Conservation (phyloP, 306 rosid species). For the Rosa lucieae region DNA sequence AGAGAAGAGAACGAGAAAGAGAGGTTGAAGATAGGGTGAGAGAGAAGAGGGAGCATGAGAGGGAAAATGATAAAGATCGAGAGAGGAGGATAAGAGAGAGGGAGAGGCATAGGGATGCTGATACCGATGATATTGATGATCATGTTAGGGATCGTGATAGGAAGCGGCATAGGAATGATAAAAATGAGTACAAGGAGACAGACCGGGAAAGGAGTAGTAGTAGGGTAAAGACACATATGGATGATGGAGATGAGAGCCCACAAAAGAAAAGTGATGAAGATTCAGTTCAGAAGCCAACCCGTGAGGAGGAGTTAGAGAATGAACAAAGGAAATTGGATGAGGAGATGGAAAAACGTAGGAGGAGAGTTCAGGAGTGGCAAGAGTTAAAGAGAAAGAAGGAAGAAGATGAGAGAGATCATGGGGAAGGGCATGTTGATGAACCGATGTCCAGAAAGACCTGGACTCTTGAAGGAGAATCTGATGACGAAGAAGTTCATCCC, state of each 20-base stretch:
- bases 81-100: conserved; percentile 45
- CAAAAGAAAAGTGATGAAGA: conserved; percentile 48
- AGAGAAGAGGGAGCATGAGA: conserved; percentile 17
- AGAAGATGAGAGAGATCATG: conserved; percentile 66
- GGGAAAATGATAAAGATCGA: conserved; percentile 35
- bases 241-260: conserved; percentile 54
- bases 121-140: conserved; percentile 58
- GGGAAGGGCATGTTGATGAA: conserved; percentile 56
- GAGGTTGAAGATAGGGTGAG: conserved; percentile 20
- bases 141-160: conserved; percentile 53
- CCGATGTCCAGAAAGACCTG: conserved; percentile 73
- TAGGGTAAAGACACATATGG: conserved; percentile 51
- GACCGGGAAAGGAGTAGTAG: conserved; percentile 49
- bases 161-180: conserved; percentile 66
- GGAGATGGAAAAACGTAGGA: conserved; percentile 90
- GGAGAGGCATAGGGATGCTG: conserved; percentile 64
- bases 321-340: conserved; percentile 82
- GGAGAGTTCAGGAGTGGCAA: conserved; percentile 98
- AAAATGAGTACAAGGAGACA: conserved; percentile 50
- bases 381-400: conserved; percentile 81
- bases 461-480: conserved; percentile 98
- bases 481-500: conserved; percentile 63
- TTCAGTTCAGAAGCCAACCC: conserved; percentile 46
- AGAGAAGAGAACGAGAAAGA: conserved; percentile 10
- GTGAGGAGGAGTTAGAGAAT: conserved; percentile 79